phyloP scores from a whole-genome alignment of 2,329 filamentous ascomycete species.

The Didymella exigua region DNA sequence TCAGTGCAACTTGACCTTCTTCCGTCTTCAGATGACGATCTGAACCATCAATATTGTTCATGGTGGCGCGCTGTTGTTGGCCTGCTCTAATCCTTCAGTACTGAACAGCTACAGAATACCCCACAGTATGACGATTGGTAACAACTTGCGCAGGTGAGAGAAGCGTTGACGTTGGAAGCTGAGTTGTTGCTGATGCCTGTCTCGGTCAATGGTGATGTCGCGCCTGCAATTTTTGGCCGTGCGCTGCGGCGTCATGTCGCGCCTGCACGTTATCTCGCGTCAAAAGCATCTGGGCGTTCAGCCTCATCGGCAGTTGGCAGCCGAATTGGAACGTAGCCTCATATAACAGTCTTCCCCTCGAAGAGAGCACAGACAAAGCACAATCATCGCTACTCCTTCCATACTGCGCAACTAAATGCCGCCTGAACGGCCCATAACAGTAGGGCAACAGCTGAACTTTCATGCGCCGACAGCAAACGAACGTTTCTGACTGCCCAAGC shows the following conservation, averaged over 20 bases:
- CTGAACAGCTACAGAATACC: background rate
- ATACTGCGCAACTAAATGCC: no score
- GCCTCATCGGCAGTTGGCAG: background rate
- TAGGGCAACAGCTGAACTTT: no score
- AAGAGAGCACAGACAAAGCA: no score
- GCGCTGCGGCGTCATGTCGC: conserved; percentile 7
- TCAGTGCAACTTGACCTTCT: conserved; percentile 32
- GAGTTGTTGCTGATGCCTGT: conserved; percentile 1
- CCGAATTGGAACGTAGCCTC: background rate
- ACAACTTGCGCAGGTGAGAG: background rate
- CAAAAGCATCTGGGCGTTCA: background rate
- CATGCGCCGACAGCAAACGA: no score
- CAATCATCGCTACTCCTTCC: background rate
- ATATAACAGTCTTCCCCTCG: background rate
- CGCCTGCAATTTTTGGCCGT: conserved; percentile 11
- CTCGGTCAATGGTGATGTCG: conserved; percentile 1
- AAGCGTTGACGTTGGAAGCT: background rate
- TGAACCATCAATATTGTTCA: conserved; percentile 70
- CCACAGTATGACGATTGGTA: background rate
- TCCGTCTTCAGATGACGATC: conserved; percentile 51
- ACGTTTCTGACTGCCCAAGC: no score
- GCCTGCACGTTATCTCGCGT: conserved; percentile 5
- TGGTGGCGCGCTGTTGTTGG: conserved; percentile 38
- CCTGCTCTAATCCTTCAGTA: background rate
- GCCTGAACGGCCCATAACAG: no score